Evolutionary conservation across 257 asterid species (phyloP).

Genomic region (Solanum rostratum): DNA sequence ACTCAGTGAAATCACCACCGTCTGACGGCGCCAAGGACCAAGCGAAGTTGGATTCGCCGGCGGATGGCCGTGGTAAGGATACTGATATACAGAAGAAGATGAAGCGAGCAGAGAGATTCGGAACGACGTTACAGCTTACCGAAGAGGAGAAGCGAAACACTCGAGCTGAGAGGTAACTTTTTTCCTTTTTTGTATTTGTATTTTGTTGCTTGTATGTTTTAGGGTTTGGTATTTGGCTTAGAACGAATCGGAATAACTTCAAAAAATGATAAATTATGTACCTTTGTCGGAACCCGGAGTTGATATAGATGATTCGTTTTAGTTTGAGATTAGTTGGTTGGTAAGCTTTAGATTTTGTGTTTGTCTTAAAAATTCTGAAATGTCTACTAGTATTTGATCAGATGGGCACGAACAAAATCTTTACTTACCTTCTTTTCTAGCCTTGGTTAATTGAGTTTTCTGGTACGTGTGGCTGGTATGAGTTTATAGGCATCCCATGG

Average conservation of each 20-base stretch:
- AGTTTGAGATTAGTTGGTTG: background rate
- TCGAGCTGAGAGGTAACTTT: conserved; percentile 73
- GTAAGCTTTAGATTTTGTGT: background rate
- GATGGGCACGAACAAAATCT: background rate
- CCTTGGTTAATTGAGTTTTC: too few species aligned
- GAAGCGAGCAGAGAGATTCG: conserved; percentile 89
- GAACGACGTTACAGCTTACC: conserved; percentile 53
- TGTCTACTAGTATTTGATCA: background rate
- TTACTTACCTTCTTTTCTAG: too few species aligned
- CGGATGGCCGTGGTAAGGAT: conserved; percentile 16
- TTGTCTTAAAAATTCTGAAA: background rate
- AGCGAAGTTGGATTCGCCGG: conserved; percentile 1
- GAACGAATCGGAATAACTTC: background rate
- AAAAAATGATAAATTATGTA: background rate
- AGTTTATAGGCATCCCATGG: background rate
- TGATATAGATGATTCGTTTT: background rate
- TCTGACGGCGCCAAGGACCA: conserved; percentile 25
- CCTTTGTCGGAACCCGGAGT: background rate
- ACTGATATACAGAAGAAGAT: conserved; percentile 69
- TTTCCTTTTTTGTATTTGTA: background rate
- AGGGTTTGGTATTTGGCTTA: background rate
- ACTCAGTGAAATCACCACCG: conserved; percentile 9
- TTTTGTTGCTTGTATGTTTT: background rate
- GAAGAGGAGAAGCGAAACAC: conserved; percentile 80
- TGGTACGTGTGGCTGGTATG: too few species aligned